Conservation (phyloP, 768 basidiomycete genomes). For the Megacollybia marginata region DNA sequence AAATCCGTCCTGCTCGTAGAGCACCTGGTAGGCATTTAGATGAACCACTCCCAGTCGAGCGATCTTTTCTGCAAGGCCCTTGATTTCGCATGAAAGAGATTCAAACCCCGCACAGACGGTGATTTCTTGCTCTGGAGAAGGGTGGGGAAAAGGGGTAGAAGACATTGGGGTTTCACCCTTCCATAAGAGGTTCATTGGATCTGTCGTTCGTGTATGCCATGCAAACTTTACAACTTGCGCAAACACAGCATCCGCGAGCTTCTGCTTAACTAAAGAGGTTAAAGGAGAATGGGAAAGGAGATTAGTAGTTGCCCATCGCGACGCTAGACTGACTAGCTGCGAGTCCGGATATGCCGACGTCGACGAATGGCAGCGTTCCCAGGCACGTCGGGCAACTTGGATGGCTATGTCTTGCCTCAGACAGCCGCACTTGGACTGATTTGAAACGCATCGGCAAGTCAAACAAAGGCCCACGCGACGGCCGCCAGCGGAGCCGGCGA, state of each 20-base stretch:
- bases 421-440: slow-evolving; percentile 40
- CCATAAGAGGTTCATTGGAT: slow-evolving; percentile 3
- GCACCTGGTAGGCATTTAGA: slow-evolving; percentile 64
- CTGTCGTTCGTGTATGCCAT: slow-evolving; percentile 36
- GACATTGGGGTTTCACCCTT: neutral
- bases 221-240: slow-evolving; percentile 46
- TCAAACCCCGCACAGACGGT: slow-evolving; percentile 50
- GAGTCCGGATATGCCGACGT: slow-evolving; percentile 35
- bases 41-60: slow-evolving; percentile 69
- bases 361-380: slow-evolving; percentile 14
- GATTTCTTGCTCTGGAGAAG: neutral
- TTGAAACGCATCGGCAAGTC: slow-evolving; percentile 17
- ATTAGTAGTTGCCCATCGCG: slow-evolving; percentile 66
- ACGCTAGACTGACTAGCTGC: slow-evolving; percentile 49
- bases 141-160: neutral
- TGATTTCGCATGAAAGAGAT: slow-evolving; percentile 62
- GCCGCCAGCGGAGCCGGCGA: slow-evolving; percentile 30
- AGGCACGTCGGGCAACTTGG: slow-evolving; percentile 67
- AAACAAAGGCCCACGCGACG: slow-evolving; percentile 58
- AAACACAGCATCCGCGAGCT: slow-evolving; percentile 59
- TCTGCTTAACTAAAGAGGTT: slow-evolving; percentile 50
- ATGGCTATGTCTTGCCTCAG: slow-evolving; percentile 63
- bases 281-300: slow-evolving; percentile 56
- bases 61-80: slow-evolving; percentile 61
- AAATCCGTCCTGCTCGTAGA: slow-evolving; percentile 68